Percentiles rank a stretch among this genome's conserved stretches.
phyloP scores from a whole-genome alignment of 108 stramenopile species.

The Conticribra guillardii region DNA sequence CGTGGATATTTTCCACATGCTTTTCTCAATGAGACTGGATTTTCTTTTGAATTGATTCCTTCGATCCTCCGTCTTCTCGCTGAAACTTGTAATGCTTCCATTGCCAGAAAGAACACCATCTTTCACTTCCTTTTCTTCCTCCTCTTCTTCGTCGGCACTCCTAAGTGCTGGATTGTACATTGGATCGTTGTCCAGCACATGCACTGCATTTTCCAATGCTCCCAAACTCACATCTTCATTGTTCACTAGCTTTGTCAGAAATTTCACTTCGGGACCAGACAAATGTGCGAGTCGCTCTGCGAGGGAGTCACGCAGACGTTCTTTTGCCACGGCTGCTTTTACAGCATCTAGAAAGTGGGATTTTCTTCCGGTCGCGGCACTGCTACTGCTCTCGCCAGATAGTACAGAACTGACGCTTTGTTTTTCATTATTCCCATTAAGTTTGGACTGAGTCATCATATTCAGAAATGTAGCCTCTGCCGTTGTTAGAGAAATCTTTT shows the following conservation, averaged over 20 bases:
- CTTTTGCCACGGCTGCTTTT: conserved; percentile 25
- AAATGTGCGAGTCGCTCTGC: conserved; percentile 3
- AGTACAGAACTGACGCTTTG: too few species aligned
- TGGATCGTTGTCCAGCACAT: conserved; percentile 27
- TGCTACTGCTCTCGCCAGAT: too few species aligned
- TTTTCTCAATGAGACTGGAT: conserved; percentile 7
- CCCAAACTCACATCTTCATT: conserved; percentile 20
- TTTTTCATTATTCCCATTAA: neutral
- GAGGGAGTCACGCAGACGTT: conserved; percentile 10
- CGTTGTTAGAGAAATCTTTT: conserved; percentile 3
- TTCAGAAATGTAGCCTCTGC: conserved; percentile 17
- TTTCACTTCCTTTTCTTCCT: neutral
- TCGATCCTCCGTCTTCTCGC: neutral
- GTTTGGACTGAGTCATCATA: conserved; percentile 8
- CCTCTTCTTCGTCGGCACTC: neutral
- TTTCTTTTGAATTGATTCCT: neutral
- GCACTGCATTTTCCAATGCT: conserved; percentile 16
- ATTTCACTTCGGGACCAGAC: conserved; percentile 14
- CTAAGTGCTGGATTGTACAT: conserved; percentile 21
- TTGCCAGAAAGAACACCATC: neutral
- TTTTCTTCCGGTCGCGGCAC: neutral
- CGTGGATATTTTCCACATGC: conserved; percentile 5
- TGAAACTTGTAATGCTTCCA: neutral
- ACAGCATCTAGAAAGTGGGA: conserved; percentile 9
- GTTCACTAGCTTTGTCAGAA: conserved; percentile 19